Base-by-base conservation (phyloP, 2,329 filamentous ascomycete genomes). In the Trichoderma afroharzianum region DNA sequence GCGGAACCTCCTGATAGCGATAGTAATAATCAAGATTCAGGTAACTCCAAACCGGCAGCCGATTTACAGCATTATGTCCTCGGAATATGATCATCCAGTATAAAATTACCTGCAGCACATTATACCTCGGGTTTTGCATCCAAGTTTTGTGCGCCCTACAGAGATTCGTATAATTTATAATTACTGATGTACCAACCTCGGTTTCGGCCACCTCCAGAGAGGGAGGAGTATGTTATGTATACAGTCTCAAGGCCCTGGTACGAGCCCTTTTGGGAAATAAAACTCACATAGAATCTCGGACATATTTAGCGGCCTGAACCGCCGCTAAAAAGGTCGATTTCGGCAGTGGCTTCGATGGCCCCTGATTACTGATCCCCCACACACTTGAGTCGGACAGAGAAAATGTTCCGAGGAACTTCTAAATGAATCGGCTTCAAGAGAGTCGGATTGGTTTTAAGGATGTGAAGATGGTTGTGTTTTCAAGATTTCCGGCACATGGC, bases 261-360 rank as follows among this genome's bases (percentile, higher is more conserved):
- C 5, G 3, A 6, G 2, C 24, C 26, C 24, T 28, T 30, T 18
- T 18, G 8, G 24, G 53, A 28, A 57, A 57, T n/a, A 28, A 57
- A 57, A 9, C 43, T 57, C 14, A 6, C 15, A 18, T 59, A 18
- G 18, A 32, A n/a, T 12, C 9, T 32, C 26, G 55, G 55, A 26
- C 15, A 59, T 36, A 62, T 39, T 30, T 7, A 39, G 12, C 58
- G 58, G 58, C 58, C 11, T 36, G 58, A 0, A 87, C 85, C 21
- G 79, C 84, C 1, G 86, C 85, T 24, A 87, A 86, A 77, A 85
- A 87, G 32, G 58, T 26, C 58, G 24, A 24, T 6, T 26, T 14
- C 58, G n/a, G 58, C 30, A 62, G 32, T 62, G 58, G 58, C 32
- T 39, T 26, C 14, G 30, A 39, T 24, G 9, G 11, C 21, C 7